Base-by-base conservation (phyloP, 2,329 filamentous ascomycete genomes). In the Colletotrichum melonis region DNA sequence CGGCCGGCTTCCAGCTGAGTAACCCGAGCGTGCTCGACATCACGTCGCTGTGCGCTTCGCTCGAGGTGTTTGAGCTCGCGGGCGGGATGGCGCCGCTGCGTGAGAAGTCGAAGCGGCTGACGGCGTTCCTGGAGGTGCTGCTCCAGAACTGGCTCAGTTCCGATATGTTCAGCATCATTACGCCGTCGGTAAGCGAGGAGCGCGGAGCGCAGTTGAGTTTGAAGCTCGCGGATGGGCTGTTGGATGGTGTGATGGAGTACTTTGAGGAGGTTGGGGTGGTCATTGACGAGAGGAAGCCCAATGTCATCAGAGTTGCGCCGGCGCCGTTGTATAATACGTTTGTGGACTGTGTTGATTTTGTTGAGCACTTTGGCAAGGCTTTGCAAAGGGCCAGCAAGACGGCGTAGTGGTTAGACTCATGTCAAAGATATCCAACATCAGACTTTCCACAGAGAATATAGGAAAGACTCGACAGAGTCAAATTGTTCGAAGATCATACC, bases 291-390 rank as follows among this genome's bases (percentile, higher is more conserved):
- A 87, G 94, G 74, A 92, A 92, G 80, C 94, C 94, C 2, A 90
- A 95, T 81, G 94, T 97, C 14, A 91, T 97, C 59, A 86, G 94
- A 9, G 90, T 96, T 5, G 94, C 94, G 5, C 94, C 94, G 4
- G 92, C 92, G 55, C 94, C 94, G 8, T 80, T 97, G 79, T 97
- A 97, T 81, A 97, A 96, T 79, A 91, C 88, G 0, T 96, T 93
- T 80, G 84, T 84, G 55, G 94, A 97, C 64, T 82, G 81, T 65
- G 81, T 75, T 42, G 77, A 77, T n/a, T 82, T 82, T 76, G 78
- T 78, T 14, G 67, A 69, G 72, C 78, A 76, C 12, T 80, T 82
- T 55, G 69, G 69, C 28, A 72, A 76, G 68, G 79, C 77, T 5
- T 58, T 82, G 54, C 24, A 35, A 26, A 64, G n/a, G 22, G 22